Base-by-base conservation (phyloP, 2,329 filamentous ascomycete genomes). In the Colletotrichum sp. region DNA sequence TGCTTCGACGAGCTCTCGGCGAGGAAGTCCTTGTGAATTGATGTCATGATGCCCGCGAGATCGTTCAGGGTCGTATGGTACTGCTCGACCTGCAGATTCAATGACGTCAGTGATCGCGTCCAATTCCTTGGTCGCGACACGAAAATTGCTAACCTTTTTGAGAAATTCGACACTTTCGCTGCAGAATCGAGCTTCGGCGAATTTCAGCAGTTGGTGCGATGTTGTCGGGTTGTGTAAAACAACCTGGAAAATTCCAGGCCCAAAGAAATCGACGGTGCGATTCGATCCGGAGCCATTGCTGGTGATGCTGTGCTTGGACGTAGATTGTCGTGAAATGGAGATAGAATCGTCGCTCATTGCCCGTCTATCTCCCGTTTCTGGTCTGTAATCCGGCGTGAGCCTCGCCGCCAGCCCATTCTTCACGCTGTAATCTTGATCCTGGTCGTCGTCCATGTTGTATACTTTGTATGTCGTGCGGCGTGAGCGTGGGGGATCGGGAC, bases 161-260 rank as follows among this genome's bases (percentile, higher is more conserved):
- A 90, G 82, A 72, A 90, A 90, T 71, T 88, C 89, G 66, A 92
- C 83, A 73, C 87, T 87, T 89, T 88, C 74, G 89, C 87, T 5
- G 85, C 87, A 76, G 85, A 87, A 62, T 86, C 85, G 57, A 84
- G 82, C 55, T 81, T 85, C 71, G 18, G 89, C 88, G 80, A 90
- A 92, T 59, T 85, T 86, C 72, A 87, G 83, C 21, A 92, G 81
- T 60, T 87, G 85, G 71, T 87, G 84, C 2, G 85, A 85, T 0
- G 89, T 89, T 5, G 83, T 84, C 0, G 88, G 87, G 75, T 90
- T 88, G 73, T 87, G 85, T 59, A 92, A 84, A 1, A 89, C 89
- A 75, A 89, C 82, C 59, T 87, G 86, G 69, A 92, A 89, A 26
- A 89, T 86, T 13, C 90, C 88, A 8, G 83, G 82, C 30, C 88